A percentile compares a stretch with the other conserved stretches of the same genome.
These are phyloP conservation scores for Mychonastes homosphaera DNA, from an alignment of 139 green algal species.

Conservation along the genomic window DNA sequence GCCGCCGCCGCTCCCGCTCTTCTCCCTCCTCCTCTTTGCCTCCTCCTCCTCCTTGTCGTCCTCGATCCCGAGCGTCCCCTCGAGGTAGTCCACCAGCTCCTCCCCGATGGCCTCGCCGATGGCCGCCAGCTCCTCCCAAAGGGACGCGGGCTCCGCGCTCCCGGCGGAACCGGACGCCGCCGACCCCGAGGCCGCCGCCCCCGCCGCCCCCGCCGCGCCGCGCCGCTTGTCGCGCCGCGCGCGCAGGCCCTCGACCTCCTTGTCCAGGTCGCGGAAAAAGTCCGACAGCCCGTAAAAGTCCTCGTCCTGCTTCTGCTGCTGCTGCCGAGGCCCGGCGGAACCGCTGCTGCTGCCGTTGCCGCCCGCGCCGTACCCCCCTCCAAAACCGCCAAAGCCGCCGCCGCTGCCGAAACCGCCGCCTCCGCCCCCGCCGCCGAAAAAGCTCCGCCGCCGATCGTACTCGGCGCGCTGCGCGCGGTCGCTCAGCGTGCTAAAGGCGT, in stretches of 20 bases:
- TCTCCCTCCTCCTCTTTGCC: background rate
- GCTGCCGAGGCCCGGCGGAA: background rate
- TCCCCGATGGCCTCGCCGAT: slow-evolving; percentile 18
- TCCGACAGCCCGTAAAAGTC: slow-evolving; percentile 22
- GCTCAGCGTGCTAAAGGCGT: slow-evolving; percentile 48
- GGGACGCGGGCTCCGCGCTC: slow-evolving; percentile 2
- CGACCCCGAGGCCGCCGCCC: too few species aligned
- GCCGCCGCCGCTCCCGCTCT: slow-evolving; percentile 2
- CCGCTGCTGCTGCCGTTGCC: slow-evolving; percentile 13
- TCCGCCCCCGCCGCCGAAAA: too few species aligned
- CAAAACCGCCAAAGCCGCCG: slow-evolving; percentile 7
- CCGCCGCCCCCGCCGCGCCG: too few species aligned
- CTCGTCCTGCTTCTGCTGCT: slow-evolving; percentile 10
- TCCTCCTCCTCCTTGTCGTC: background rate
- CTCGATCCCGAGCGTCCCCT: too few species aligned
- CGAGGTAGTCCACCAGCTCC: slow-evolving; percentile 20
- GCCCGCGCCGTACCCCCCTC: slow-evolving; percentile 10
- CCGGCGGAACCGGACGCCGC: too few species aligned
- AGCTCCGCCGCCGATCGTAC: slow-evolving; percentile 28
- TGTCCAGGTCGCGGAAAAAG: slow-evolving; percentile 21
- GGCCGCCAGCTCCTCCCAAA: slow-evolving; percentile 20
- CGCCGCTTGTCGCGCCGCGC: slow-evolving; percentile 3
- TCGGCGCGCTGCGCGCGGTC: slow-evolving; percentile 21
- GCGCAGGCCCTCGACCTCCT: slow-evolving; percentile 15
- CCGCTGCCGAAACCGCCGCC: slow-evolving; percentile 1